Base-by-base conservation (phyloP, 257 asterid species). In the Coffea canephora region DNA sequence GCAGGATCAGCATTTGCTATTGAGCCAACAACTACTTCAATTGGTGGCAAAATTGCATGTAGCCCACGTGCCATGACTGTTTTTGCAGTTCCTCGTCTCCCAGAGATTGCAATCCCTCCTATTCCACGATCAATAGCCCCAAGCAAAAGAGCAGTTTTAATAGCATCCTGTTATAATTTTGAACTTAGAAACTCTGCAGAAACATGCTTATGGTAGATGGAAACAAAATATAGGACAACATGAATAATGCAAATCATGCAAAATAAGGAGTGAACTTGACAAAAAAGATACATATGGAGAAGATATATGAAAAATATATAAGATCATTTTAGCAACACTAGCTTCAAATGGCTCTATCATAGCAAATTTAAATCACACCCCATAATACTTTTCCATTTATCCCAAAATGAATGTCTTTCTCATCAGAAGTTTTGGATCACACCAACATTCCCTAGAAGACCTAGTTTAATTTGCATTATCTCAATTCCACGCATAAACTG, bases 11-110 rank as follows among this genome's bases (percentile, higher is more conserved):
- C 93, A 85, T 96, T 96, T 48, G 98, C 85, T 82, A 88, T 79
- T 72, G 99, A 96, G 75, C 95, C 97, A 52, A 71, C 85, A 75
- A 91, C 97, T 39, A 89, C 94, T 90, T 96, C 99, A 85, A 96
- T 94, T 78, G 99, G 99, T 67, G 99, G 99, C 82, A 96, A 91
- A 86, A 96, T 92, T 55, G 97, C 97, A 84, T 94, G 97, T 89
- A 96, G 86, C 54, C 99, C 98, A 81, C 99, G 97, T 19, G 99
- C 97, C 99, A 96, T 96, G 73, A 96, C 91, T 64, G 99, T 93
- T 89, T 96, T 96, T 5, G 99, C 99, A 55, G 99, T 96, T 87
- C 99, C 99, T 68, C 99, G 88, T 88, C 89, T 96, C 76, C 99
- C 99, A 69, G 94, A 93, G 83, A 96, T 93, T 61, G 98, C 99